These are phyloP conservation scores for Pseudognaphalium luteoalbum DNA, from an alignment of 129 eudicot genomes.

Conservation along the genomic window DNA sequence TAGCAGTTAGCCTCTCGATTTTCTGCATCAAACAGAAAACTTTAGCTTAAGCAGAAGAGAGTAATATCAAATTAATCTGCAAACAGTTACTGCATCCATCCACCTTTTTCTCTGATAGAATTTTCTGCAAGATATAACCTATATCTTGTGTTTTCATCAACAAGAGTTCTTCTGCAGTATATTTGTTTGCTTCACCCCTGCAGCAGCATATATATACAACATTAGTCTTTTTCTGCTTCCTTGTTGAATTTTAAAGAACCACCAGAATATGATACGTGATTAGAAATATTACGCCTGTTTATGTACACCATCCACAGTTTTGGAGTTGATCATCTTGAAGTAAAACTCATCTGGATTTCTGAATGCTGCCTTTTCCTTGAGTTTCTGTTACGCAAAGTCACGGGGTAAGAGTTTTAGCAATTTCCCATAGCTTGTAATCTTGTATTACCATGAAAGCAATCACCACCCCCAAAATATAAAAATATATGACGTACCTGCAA, in stretches of 20 bases:
- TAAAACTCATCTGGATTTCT: slow-evolving; percentile 94
- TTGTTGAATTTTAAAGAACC: background rate
- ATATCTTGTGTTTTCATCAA: slow-evolving; percentile 93
- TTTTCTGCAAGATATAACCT: slow-evolving; percentile 85
- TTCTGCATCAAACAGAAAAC: slow-evolving; percentile 54
- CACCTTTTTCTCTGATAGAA: slow-evolving; percentile 89
- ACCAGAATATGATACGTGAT: background rate
- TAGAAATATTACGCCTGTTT: slow-evolving; percentile 14
- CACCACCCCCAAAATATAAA: background rate
- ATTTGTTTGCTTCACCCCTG: slow-evolving; percentile 72
- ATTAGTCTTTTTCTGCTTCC: background rate
- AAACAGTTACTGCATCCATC: background rate
- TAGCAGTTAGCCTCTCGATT: slow-evolving; percentile 65
- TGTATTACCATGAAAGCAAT: background rate
- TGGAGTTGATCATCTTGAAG: slow-evolving; percentile 81
- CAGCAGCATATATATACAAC: slow-evolving; percentile 9
- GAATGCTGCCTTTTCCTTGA: slow-evolving; percentile 80
- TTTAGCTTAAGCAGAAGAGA: background rate
- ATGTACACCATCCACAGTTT: slow-evolving; percentile 77
- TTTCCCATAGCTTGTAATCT: background rate
- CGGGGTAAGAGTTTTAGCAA: background rate
- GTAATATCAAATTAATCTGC: background rate
- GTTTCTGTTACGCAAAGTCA: slow-evolving; percentile 62
- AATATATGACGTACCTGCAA: slow-evolving; percentile 12
- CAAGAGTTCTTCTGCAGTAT: slow-evolving; percentile 76